Evolutionary conservation across 129 eudicot genomes (phyloP), one percentile per base, ranked within the genome.

Genomic region (Artemisia tridentata): DNA sequence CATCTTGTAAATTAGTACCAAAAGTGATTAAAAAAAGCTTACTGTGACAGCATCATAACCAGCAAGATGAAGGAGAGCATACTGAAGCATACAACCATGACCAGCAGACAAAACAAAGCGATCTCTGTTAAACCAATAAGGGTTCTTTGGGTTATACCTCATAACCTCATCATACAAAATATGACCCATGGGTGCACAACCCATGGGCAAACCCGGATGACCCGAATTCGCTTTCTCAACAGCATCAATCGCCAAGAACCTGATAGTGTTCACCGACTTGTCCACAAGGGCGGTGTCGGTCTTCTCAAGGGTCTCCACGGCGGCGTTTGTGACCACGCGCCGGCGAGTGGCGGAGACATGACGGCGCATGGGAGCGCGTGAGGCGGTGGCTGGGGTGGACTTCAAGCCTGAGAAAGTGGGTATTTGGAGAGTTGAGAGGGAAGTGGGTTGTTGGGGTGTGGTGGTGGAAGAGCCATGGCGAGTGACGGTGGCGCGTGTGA

Each of bases 151-250:
- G 83, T 93, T 93, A 50, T 85, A 93, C 86, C 85, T 86, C 99
- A 95, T 95, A 34, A 95, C 80, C 78, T 95, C 99, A 84, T 95
- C 97, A 75, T 92, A 92, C 84, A 92, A 74, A 13, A 95, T 81
- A 59, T 95, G 99, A 10, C 93, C 99, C 97, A 95, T 90, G 63
- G 99, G 99, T 10, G 99, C 99, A 81, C 99, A 95, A 1, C 99
- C 97, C 97, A 95, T 95, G 75, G 99, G 99, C 61, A 93, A 21
- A 73, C 99, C 99, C 62, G 97, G 99, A 68, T 93, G 99, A 55
- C 99, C 99, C 71, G 97, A 93, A 65, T 93, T 93, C 11, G 99
- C 99, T 84, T 93, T 93, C 81, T 89, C 98, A 8, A 93, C 98
- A 12, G 98, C 92, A 75, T 89, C 98, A 51, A 93, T 85, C 1